Evolutionary conservation across 2,329 filamentous ascomycete genomes (phyloP), one percentile per base, ranked within the genome.

Genomic region (Aspergillus pseudoglaucus): DNA sequence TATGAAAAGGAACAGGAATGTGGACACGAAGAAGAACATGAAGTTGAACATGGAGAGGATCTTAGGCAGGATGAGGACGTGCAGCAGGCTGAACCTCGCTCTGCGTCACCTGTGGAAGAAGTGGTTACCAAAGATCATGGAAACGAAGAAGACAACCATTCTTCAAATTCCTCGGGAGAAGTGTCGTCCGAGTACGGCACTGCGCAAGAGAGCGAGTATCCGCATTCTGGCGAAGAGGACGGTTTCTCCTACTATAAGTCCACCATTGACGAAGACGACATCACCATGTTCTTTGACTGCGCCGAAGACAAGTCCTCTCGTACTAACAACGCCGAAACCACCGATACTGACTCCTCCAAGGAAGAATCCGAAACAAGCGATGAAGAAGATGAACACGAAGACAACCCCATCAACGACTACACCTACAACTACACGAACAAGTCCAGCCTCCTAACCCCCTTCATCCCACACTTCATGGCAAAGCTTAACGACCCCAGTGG

Each of bases 391-490:
- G 30, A 44, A 22, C 20, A 44, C n/a, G 43, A 51, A 27, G 32
- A 30, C 44, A 18, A 27, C 14, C 12, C 14, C 10, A 6, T 9
- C 40, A 27, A 30, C 20, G 6, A 17, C 40, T 7, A 46, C n/a
- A 7, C 30, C 38, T 38, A 42, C 40, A n/a, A 9, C 7, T 17
- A 41, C 25, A 30, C 4, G 14, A 14, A 37, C 27, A 41, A 15
- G 18, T 48, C 7, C 10, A 49, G 43, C 12, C 35, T 49, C 17
- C 18, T 59, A n/a, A 35, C 30, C 7, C 50, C 53, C 4, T 58
- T 66, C 15, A 40, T 59, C 8, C 53, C 57, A 1, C 59, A 56
- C 48, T 61, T 65, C 46, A 46, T 50, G 15, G 20, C 44, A 4
- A 66, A 65, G 43, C 53, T 66, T 27, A 43, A 49, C 27, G 49